Evolutionary conservation across 1,284 basidiomycete genomes (phyloP).

Genomic region (Apiotrichum laibachii): DNA sequence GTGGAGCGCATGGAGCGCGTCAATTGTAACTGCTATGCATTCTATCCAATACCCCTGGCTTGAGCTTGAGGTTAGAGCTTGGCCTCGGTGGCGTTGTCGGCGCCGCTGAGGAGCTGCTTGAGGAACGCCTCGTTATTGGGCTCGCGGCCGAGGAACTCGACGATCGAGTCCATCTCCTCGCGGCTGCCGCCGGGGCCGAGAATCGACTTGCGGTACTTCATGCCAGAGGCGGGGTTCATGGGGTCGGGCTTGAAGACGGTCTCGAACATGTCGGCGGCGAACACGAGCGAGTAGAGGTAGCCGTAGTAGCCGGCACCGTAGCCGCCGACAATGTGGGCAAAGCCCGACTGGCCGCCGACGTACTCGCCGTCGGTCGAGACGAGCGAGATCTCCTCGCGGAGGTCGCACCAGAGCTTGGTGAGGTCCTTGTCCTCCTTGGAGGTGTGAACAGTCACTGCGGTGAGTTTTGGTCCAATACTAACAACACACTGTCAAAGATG

Average conservation of each 20-base stretch:
- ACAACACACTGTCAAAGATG: slow-evolving; percentile 18
- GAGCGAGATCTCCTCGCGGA: slow-evolving; percentile 21
- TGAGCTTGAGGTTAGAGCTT: slow-evolving; percentile 1
- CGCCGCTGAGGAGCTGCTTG: slow-evolving; percentile 21
- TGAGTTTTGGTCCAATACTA: not conserved
- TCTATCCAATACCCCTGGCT: too few relatives aligned
- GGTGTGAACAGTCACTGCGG: slow-evolving; percentile 20
- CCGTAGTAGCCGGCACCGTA: slow-evolving; percentile 20
- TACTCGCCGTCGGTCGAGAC: slow-evolving; percentile 20
- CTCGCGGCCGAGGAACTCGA: slow-evolving; percentile 21
- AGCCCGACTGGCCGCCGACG: slow-evolving; percentile 22
- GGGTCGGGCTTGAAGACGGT: slow-evolving; percentile 19
- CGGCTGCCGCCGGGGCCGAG: slow-evolving; percentile 19
- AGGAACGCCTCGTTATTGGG: slow-evolving; percentile 26
- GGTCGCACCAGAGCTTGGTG: slow-evolving; percentile 25
- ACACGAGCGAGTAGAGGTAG: slow-evolving; percentile 23
- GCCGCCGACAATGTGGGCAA: slow-evolving; percentile 21
- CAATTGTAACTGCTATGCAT: not conserved
- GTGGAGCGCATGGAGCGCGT: too few relatives aligned
- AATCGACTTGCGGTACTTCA: slow-evolving; percentile 21
- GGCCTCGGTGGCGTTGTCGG: not conserved
- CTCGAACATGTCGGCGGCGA: slow-evolving; percentile 26
- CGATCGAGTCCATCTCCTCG: slow-evolving; percentile 20
- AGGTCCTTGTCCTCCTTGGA: slow-evolving; percentile 25
- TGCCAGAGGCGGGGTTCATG: slow-evolving; percentile 17